These are phyloP conservation scores for Penicillium antarcticum DNA, from an alignment of 495 filamentous ascomycete genomes.

Conservation along the genomic window DNA sequence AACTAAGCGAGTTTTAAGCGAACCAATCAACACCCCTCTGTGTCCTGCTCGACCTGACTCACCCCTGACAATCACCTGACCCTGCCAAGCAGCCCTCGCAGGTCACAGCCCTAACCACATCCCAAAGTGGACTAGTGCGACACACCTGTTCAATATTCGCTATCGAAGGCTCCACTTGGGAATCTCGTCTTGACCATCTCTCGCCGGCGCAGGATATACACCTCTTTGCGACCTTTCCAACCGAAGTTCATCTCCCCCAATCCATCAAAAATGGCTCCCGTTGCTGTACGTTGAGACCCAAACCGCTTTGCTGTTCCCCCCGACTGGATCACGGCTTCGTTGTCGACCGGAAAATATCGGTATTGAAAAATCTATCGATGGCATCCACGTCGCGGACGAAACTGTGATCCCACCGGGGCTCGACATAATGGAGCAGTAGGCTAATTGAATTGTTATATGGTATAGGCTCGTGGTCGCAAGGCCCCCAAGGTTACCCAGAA, in stretches of 20 bases:
- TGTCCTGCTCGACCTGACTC: no score
- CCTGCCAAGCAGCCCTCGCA: background rate
- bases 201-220: slow-evolving; percentile 56
- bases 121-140: slow-evolving; percentile 26
- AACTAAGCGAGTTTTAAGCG: background rate
- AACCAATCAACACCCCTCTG: slow-evolving; percentile 14
- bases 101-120: slow-evolving; percentile 21
- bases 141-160: slow-evolving; percentile 24
- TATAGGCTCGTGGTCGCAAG: slow-evolving; percentile 55
- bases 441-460: slow-evolving; percentile 53
- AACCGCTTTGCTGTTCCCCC: slow-evolving; percentile 86
- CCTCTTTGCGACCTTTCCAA: slow-evolving; percentile 54
- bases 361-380: slow-evolving; percentile 27
- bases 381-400: slow-evolving; percentile 6
- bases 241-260: slow-evolving; percentile 21
- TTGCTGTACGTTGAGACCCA: slow-evolving; percentile 69
- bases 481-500: slow-evolving; percentile 69
- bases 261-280: slow-evolving; percentile 50
- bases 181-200: slow-evolving; percentile 27
- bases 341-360: slow-evolving; percentile 2
- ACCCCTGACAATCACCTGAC: background rate
- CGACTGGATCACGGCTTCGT: slow-evolving; percentile 6
- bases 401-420: slow-evolving; percentile 18
- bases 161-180: slow-evolving; percentile 27
- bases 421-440: slow-evolving; percentile 84